Percentiles rank a stretch among this genome's conserved stretches.
phyloP scores from a whole-genome alignment of 352 stramenopile species.

The Poterioochromonas sp. region DNA sequence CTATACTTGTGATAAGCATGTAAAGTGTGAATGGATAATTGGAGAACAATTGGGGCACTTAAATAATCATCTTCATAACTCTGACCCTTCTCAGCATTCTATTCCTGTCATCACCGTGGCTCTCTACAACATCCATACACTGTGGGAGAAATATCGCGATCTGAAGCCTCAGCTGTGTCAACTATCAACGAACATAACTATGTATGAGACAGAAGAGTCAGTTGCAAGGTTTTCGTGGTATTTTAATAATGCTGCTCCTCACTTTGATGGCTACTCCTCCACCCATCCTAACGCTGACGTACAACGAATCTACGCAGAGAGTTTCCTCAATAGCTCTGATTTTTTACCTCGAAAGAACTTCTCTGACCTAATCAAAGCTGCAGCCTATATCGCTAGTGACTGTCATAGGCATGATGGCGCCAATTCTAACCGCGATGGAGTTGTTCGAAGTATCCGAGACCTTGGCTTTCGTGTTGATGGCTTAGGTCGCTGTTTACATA shows the following conservation, averaged over 20 bases:
- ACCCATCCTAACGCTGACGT: constrained; percentile 11
- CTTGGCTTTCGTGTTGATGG: constrained; percentile 26
- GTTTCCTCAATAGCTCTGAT: not conserved
- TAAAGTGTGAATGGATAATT: constrained; percentile 13
- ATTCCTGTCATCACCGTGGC: not conserved
- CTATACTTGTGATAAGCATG: not conserved
- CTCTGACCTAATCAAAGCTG: constrained; percentile 17
- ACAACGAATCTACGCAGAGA: constrained; percentile 20
- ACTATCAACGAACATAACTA: constrained; percentile 12
- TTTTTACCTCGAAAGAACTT: constrained; percentile 15
- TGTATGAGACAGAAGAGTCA: constrained; percentile 23
- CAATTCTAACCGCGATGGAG: constrained; percentile 9
- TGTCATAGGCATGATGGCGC: constrained; percentile 11
- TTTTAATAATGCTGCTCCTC: not conserved
- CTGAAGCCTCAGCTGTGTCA: not conserved
- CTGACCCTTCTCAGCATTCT: no score
- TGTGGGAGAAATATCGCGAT: constrained; percentile 24
- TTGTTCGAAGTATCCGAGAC: not conserved
- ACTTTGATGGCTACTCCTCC: constrained; percentile 28
- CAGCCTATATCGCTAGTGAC: constrained; percentile 6
- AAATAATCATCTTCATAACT: not conserved
- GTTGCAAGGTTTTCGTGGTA: not conserved
- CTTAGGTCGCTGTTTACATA: constrained; percentile 29
- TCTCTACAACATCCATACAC: constrained; percentile 28
- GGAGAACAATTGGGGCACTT: not conserved